Percentiles rank a stretch among this genome's conserved stretches.
Evolutionary conservation across 2,329 filamentous ascomycete species (phyloP).

Genomic region (Microcyclospora tardicrescens): DNA sequence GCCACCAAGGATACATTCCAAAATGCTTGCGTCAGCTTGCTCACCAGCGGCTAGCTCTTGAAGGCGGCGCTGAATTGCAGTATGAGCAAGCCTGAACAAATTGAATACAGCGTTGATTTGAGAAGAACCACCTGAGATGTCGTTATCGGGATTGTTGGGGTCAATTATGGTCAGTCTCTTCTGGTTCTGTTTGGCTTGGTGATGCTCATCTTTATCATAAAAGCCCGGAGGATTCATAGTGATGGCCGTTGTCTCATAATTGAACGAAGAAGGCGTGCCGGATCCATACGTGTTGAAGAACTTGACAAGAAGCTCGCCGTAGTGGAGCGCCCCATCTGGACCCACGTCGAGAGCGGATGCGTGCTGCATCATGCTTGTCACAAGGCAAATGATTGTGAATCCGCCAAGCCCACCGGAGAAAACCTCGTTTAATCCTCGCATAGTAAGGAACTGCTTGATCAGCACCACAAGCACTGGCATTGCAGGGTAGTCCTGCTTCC

Average conservation of each 20-base stretch:
- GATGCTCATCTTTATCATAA: constrained; percentile 53
- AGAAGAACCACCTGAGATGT: constrained; percentile 76
- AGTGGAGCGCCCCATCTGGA: constrained; percentile 45
- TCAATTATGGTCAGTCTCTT: constrained; percentile 78
- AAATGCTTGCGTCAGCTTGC: constrained; percentile 40
- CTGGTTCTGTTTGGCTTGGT: constrained; percentile 35
- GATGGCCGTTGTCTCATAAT: constrained; percentile 58
- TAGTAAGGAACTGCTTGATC: constrained; percentile 83
- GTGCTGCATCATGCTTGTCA: constrained; percentile 72
- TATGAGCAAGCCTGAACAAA: constrained; percentile 56
- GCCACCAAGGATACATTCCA: constrained; percentile 60
- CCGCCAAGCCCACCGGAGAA: constrained; percentile 83
- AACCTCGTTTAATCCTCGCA: constrained; percentile 85
- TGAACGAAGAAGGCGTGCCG: constrained; percentile 40
- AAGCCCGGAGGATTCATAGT: constrained; percentile 61
- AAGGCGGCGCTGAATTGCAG: constrained; percentile 31
- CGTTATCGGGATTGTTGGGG: constrained; percentile 72
- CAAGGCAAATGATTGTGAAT: constrained; percentile 86
- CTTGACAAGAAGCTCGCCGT: constrained; percentile 70
- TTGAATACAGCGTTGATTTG: constrained; percentile 54
- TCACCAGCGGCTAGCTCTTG: constrained; percentile 28
- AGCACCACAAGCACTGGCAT: constrained; percentile 79
- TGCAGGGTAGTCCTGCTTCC: constrained; percentile 67
- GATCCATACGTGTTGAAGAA: constrained; percentile 87
- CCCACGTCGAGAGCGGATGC: constrained; percentile 27